Conservation (phyloP, 2,329 filamentous ascomycete species). For the Amphichorda felina region DNA sequence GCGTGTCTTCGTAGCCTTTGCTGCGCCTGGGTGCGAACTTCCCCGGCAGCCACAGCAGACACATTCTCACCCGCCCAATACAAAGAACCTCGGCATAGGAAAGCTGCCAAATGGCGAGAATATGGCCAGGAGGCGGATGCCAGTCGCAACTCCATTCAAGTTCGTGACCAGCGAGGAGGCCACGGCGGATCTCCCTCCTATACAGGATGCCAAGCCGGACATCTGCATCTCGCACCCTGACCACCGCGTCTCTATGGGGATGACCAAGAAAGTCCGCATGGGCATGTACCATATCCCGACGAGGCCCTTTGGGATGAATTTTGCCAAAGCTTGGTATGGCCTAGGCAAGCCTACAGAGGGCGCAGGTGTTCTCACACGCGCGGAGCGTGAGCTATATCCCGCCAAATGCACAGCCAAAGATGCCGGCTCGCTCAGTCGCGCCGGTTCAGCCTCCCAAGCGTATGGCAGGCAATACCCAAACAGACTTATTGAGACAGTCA, state of each 20-base stretch:
- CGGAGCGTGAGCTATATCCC: constrained; percentile 28
- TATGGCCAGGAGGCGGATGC: constrained; percentile 38
- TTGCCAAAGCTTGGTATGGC: constrained; percentile 31
- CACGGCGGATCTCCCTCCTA: constrained; percentile 45
- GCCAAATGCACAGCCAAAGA: constrained; percentile 10
- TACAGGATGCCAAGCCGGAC: constrained; percentile 49
- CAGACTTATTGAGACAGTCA: constrained; percentile 49
- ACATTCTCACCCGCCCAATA: constrained; percentile 43
- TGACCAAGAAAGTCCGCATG: constrained; percentile 24
- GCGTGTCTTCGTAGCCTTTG: constrained; percentile 60
- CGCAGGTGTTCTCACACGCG: constrained; percentile 20
- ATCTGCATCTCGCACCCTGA: constrained; percentile 56
- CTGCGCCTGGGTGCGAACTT: constrained; percentile 51
- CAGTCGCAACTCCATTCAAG: constrained; percentile 43
- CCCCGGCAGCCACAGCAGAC: constrained; percentile 45
- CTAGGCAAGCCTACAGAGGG: constrained; percentile 5
- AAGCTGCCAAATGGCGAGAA: constrained; percentile 43
- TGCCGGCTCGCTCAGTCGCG: constrained; percentile 24
- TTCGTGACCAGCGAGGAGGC: constrained; percentile 41
- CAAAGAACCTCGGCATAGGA: constrained; percentile 33
- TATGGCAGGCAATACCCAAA: constrained; percentile 42
- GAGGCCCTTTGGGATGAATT: constrained; percentile 41
- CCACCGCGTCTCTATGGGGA: constrained; percentile 40
- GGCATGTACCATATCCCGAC: constrained; percentile 49
- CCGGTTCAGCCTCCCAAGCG: constrained; percentile 24